phyloP scores from a whole-genome alignment of 2,329 filamentous ascomycete genomes.

The Calonectria pauciramosa region DNA sequence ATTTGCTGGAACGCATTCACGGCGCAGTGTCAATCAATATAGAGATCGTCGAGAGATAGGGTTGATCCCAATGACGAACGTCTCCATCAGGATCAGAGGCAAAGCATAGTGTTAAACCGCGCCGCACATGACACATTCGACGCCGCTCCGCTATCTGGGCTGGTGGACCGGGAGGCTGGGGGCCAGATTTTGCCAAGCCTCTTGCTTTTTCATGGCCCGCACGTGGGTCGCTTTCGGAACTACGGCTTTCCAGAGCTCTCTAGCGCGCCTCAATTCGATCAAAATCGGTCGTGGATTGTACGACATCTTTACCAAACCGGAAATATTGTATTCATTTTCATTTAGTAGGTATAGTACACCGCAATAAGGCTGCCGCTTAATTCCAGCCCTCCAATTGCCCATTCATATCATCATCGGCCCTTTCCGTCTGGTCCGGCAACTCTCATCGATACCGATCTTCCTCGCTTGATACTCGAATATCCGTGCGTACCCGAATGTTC shows the following conservation, averaged over 20 bases:
- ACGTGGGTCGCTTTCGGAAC: background rate
- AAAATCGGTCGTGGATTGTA: background rate
- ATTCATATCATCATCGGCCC: background rate
- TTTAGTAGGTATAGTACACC: background rate
- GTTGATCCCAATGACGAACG: background rate
- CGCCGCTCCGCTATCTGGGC: background rate
- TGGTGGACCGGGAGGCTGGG: background rate
- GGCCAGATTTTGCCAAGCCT: background rate
- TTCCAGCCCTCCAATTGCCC: background rate
- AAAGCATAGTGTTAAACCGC: background rate
- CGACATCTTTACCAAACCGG: background rate
- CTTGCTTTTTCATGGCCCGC: background rate
- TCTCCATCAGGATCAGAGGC: background rate
- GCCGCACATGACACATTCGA: background rate
- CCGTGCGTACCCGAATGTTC: background rate
- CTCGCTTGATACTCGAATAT: constrained; percentile 4
- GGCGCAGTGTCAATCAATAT: background rate
- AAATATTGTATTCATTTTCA: background rate
- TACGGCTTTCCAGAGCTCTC: background rate
- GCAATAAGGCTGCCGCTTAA: background rate
- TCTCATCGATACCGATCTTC: background rate
- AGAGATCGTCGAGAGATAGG: background rate
- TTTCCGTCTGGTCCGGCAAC: background rate
- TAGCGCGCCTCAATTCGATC: background rate
- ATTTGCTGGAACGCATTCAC: background rate